These are phyloP conservation scores for Zygnema cylindricum DNA, from an alignment of 139 green algal species.

Conservation along the genomic window DNA sequence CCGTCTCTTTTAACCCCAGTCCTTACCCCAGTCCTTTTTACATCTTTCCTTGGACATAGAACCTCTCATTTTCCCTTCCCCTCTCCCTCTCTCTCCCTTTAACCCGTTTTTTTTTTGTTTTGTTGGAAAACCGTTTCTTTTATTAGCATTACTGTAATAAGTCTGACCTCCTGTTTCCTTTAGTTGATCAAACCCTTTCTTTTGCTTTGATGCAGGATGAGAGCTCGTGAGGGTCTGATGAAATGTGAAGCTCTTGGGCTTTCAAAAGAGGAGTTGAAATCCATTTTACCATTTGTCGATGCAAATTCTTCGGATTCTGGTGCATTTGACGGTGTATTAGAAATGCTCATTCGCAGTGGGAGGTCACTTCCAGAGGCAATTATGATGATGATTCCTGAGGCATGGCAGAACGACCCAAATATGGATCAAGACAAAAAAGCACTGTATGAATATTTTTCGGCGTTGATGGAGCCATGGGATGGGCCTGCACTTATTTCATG, in stretches of 20 bases:
- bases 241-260: conserved; percentile 74
- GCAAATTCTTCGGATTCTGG: conserved; percentile 83
- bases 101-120: no score
- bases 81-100: no score
- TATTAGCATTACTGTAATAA: no score
- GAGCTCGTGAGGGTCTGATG: conserved; percentile 87
- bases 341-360: conserved; percentile 83
- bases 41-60: conserved; percentile 1
- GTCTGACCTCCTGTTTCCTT: no score
- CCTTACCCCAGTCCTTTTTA: not conserved
- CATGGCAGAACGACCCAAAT: conserved; percentile 69
- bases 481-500: conserved; percentile 86
- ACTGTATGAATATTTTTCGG: conserved; percentile 91
- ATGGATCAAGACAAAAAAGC: conserved; percentile 76
- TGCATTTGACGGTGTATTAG: conserved; percentile 87
- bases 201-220: conserved; percentile 75
- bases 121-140: no score
- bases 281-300: conserved; percentile 87
- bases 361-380: conserved; percentile 86
- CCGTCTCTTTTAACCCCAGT: not conserved
- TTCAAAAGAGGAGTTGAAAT: conserved; percentile 71
- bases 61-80: not conserved
- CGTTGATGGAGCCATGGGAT: conserved; percentile 97
- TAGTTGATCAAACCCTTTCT: not conserved
- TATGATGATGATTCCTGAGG: conserved; percentile 98